These are phyloP conservation scores for Condylostoma magnum DNA, from an alignment of 169 alveolate species.

Conservation along the genomic window DNA sequence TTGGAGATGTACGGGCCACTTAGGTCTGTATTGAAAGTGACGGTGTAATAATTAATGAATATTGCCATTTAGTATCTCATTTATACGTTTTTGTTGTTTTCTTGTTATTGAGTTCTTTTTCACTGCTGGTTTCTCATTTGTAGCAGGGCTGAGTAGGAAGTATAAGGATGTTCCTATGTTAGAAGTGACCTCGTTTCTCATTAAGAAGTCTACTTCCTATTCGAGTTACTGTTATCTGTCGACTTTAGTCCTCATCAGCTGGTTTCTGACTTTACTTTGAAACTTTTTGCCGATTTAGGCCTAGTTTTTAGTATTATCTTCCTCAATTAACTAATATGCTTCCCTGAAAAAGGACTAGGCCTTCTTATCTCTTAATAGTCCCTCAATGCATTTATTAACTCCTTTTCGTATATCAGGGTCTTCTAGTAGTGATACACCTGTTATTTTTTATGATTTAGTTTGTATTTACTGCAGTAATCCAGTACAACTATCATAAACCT, in stretches of 20 bases:
- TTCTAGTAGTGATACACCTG: neutral
- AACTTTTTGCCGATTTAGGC: constrained; percentile 21
- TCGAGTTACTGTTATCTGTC: neutral
- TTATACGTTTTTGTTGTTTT: too few relatives aligned
- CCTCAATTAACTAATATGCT: constrained; percentile 18
- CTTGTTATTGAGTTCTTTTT: too few relatives aligned
- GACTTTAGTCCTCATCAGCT: neutral
- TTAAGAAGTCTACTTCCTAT: constrained; percentile 18
- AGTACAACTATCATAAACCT: constrained; percentile 2
- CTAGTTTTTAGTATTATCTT: neutral
- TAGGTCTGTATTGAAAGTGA: too few relatives aligned
- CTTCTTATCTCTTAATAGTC: constrained; percentile 9
- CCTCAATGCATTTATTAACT: neutral
- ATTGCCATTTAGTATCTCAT: too few relatives aligned
- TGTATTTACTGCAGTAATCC: constrained; percentile 3
- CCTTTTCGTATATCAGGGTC: constrained; percentile 14
- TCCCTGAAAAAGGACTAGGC: constrained; percentile 1
- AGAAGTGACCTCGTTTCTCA: constrained; percentile 14
- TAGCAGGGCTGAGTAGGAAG: constrained; percentile 14
- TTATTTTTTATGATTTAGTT: neutral
- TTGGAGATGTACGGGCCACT: too few relatives aligned
- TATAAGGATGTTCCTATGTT: constrained; percentile 5
- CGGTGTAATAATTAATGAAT: too few relatives aligned
- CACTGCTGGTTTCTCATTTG: neutral
- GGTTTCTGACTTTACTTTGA: neutral